Conservation (phyloP, 805 yeast genomes). For the Hermanozyma aechmeae region DNA sequence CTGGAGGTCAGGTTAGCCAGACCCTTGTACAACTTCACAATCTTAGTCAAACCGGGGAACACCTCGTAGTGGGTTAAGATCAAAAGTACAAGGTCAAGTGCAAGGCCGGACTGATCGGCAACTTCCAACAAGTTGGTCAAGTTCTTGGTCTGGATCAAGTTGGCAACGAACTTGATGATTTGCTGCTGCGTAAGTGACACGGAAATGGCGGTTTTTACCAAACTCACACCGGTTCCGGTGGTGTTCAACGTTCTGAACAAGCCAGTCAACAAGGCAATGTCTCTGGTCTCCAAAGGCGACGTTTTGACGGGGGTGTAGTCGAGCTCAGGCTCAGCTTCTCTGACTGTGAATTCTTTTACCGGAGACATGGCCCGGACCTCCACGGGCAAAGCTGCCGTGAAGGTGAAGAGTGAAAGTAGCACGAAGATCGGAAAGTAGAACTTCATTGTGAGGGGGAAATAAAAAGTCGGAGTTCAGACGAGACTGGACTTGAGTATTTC, state of each 20-base stretch:
- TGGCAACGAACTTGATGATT: constrained; percentile 14
- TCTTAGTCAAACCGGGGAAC: constrained; percentile 9
- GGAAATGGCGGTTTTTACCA: constrained; percentile 13
- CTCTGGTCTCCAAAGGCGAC: no score
- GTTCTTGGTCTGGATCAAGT: constrained; percentile 13
- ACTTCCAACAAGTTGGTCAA: constrained; percentile 13
- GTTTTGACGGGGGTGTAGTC: no score
- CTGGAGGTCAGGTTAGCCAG: not conserved
- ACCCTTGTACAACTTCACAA: constrained; percentile 6
- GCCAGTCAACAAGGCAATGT: constrained; percentile 12
- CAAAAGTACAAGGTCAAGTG: constrained; percentile 15
- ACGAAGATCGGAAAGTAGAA: constrained; percentile 2
- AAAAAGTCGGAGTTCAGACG: no score
- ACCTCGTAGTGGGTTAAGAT: constrained; percentile 11
- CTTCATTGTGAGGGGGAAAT: constrained; percentile 2
- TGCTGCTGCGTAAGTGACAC: constrained; percentile 17
- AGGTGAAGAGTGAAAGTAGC: constrained; percentile 2
- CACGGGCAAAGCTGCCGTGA: constrained; percentile 6
- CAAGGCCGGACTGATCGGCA: constrained; percentile 17
- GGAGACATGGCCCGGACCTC: constrained; percentile 1
- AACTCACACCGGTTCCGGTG: constrained; percentile 12
- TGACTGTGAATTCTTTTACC: constrained; percentile 1
- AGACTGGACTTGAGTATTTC: no score
- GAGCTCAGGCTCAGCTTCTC: constrained; percentile 1
- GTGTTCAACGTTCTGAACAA: constrained; percentile 14